Percentiles rank a stretch among this genome's conserved stretches.
Evolutionary conservation across 2,329 filamentous ascomycete genomes (phyloP).

Genomic region (Fusarium sterilihyphosum): DNA sequence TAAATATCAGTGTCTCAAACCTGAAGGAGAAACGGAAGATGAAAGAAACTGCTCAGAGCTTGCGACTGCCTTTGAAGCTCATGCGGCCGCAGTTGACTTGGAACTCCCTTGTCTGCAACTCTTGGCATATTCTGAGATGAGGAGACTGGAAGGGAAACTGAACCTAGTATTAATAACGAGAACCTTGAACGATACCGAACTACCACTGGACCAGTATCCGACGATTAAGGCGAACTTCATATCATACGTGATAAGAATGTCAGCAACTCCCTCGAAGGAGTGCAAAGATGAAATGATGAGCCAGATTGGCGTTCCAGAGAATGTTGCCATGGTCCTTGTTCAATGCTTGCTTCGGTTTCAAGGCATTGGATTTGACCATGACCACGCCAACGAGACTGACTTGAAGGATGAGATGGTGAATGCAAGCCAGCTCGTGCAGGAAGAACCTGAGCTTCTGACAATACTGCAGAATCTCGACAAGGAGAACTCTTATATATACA

Average conservation of each 20-base stretch:
- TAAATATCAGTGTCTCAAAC: background rate
- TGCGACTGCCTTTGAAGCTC: background rate
- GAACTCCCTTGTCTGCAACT: background rate
- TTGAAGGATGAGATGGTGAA: accelerated
- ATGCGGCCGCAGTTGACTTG: background rate
- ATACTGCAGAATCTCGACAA: accelerated
- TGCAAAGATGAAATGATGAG: background rate
- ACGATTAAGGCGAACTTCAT: background rate
- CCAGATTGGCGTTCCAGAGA: background rate
- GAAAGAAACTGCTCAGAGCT: background rate
- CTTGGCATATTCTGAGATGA: background rate
- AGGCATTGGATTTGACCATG: accelerated
- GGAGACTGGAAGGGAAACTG: background rate
- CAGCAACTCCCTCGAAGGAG: background rate
- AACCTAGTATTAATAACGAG: background rate
- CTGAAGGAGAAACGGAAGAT: background rate
- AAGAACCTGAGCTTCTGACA: accelerated
- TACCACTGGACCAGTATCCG: background rate
- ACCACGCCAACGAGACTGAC: accelerated
- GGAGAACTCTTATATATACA: background rate
- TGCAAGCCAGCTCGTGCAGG: background rate
- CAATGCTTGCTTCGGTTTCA: background rate
- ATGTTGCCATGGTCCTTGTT: background rate
- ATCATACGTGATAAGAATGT: accelerated
- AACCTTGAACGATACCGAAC: accelerated